Evolutionary conservation across 164 flowering plant genomes (phyloP), one percentile per base, ranked within the genome.

Genomic region (Kingdonia uniflora): DNA sequence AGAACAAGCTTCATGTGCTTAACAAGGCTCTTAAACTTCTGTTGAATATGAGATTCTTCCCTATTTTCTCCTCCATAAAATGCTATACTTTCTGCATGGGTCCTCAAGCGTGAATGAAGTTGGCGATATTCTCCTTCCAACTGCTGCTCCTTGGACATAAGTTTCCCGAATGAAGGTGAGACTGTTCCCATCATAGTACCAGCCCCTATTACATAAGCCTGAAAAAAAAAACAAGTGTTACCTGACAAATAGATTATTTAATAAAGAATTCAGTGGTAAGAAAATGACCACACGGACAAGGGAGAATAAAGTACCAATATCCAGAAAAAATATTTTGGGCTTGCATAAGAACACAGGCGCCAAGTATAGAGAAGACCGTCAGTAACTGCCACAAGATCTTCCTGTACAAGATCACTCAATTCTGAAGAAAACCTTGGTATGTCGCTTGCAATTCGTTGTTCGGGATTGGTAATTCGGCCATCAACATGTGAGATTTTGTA

Each of bases 401-500:
- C 99, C 62, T 82, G 95, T 44, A 94, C 84, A 69, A 94, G 84
- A 38, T 94, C 97, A 71, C 99, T 94, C 71, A 94, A 69, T 67
- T 94, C 99, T 40, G 92, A 76, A 72, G 88, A 89, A 61, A 94
- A 94, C 68, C 72, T 77, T 49, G 96, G 99, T 19, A 94, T 79
- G 72, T 94, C 99, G 74, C 96, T 89, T 51, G 97, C 95, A 74
- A 94, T 89, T 60, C 88, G 63, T 68, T 94, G 99, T 66, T 94
- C 99, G 16, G 99, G 97, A 60, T 83, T 83, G 37, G 76, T 70
- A 49, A 94, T 81, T 49, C 95, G 89, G 35, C 96, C 88, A 72
- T 94, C 99, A 58, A 94, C 99, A 75, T 94, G 99, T 43, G 99
- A 89, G 51, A 94, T 71, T 74, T 94, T 94, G 79, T 94, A 94